Percentiles rank a stretch among this genome's conserved stretches.
These are phyloP conservation scores for Chlamydomonas urium DNA, from an alignment of 139 green algal genomes.

Conservation along the genomic window DNA sequence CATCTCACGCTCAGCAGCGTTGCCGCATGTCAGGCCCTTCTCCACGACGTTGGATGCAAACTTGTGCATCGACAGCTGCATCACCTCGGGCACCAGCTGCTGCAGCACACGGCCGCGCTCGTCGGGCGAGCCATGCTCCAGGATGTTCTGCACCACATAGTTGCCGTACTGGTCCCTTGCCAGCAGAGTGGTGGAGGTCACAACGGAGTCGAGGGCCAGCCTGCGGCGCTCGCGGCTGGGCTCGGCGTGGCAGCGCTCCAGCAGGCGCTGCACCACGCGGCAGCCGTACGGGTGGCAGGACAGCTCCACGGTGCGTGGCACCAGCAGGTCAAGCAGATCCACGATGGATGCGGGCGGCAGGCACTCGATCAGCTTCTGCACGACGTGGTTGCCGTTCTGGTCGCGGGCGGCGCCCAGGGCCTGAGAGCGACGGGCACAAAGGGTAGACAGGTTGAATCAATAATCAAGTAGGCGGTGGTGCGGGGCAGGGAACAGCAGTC, in stretches of 20 bases:
- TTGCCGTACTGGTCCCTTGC: slow-evolving; percentile 85
- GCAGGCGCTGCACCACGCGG: slow-evolving; percentile 88
- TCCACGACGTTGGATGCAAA: slow-evolving; percentile 92
- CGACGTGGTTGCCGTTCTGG: slow-evolving; percentile 96
- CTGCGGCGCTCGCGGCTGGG: slow-evolving; percentile 23
- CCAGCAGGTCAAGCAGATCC: slow-evolving; percentile 64
- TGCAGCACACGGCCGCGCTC: slow-evolving; percentile 39
- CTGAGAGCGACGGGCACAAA: too few species aligned
- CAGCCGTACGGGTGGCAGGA: slow-evolving; percentile 87
- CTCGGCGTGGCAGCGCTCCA: slow-evolving; percentile 76
- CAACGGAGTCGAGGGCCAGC: not conserved
- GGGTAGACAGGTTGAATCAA: too few species aligned
- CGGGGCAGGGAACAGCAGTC: too few species aligned
- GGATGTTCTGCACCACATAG: slow-evolving; percentile 84
- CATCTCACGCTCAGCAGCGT: slow-evolving; percentile 47
- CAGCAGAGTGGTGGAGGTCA: slow-evolving; percentile 44
- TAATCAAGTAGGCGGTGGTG: too few species aligned
- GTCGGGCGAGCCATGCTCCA: slow-evolving; percentile 28
- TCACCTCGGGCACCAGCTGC: slow-evolving; percentile 56
- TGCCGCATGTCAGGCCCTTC: slow-evolving; percentile 70
- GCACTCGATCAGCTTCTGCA: slow-evolving; percentile 90
- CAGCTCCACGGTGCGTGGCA: slow-evolving; percentile 64
- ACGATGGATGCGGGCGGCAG: slow-evolving; percentile 60
- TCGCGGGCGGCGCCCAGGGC: slow-evolving; percentile 82
- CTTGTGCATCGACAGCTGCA: slow-evolving; percentile 74